These are phyloP conservation scores for Sechiopsis laciniata DNA, from an alignment of 306 rosid genomes.

Conservation along the genomic window DNA sequence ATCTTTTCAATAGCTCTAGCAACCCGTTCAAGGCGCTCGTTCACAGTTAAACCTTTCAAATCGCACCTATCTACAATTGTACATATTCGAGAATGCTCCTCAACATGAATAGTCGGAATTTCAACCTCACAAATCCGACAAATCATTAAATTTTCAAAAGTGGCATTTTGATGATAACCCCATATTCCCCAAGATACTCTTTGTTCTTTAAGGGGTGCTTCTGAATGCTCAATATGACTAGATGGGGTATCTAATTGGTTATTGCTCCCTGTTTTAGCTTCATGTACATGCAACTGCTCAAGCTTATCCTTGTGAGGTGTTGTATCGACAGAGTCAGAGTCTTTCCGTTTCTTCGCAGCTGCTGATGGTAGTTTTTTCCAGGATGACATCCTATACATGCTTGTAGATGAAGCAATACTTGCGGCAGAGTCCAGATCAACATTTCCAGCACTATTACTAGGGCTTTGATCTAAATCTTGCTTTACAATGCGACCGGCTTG, in stretches of 20 bases:
- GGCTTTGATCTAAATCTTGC: conserved; percentile 30
- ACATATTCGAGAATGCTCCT: conserved; percentile 91
- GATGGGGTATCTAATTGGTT: conserved; percentile 40
- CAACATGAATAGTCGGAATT: conserved; percentile 83
- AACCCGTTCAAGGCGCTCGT: conserved; percentile 86
- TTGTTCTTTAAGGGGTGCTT: conserved; percentile 39
- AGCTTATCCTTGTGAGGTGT: conserved; percentile 34
- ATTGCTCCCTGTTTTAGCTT: conserved; percentile 27
- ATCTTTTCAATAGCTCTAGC: conserved; percentile 77
- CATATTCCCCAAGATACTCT: conserved; percentile 56
- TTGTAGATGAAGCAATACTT: conserved; percentile 51
- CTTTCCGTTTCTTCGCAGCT: conserved; percentile 53
- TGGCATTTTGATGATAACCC: conserved; percentile 61
- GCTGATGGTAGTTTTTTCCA: conserved; percentile 87
- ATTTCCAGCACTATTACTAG: conserved; percentile 34
- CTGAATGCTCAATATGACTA: conserved; percentile 49
- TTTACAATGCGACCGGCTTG: conserved; percentile 27
- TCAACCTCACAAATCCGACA: conserved; percentile 97
- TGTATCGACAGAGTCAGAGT: conserved; percentile 31
- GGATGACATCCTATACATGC: conserved; percentile 80
- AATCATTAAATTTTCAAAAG: conserved; percentile 65
- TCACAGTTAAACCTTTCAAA: conserved; percentile 76
- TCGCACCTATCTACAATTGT: conserved; percentile 95
- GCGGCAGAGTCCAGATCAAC: conserved; percentile 39
- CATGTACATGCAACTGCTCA: conserved; percentile 41